Conservation (phyloP, 78 protist genomes). For the Tieghemostelium lacteum region DNA sequence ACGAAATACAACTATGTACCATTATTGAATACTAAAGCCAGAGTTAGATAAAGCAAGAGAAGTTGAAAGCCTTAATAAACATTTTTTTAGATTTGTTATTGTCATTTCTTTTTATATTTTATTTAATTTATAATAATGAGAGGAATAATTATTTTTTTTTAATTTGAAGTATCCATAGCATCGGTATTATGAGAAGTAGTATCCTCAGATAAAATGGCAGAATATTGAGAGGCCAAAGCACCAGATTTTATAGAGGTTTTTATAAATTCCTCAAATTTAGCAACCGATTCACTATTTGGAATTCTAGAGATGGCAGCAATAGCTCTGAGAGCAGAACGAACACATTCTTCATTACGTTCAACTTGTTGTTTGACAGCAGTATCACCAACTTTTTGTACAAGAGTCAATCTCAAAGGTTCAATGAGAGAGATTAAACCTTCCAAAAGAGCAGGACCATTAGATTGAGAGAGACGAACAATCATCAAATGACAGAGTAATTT, state of each 20-base stretch:
- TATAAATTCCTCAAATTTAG: slow-evolving; percentile 83
- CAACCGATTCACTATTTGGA: slow-evolving; percentile 73
- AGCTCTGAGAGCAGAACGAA: slow-evolving; percentile 85
- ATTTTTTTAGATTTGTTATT: no score
- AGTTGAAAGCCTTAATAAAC: no score
- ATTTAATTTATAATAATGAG: no score
- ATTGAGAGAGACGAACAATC: slow-evolving; percentile 58
- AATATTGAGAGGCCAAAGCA: slow-evolving; percentile 18
- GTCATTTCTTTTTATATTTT: no score
- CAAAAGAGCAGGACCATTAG: slow-evolving; percentile 73
- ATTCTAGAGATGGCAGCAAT: slow-evolving; percentile 78
- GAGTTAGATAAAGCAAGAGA: no score
- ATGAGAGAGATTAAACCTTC: slow-evolving; percentile 73
- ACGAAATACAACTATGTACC: no score
- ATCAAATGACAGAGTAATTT: slow-evolving; percentile 87
- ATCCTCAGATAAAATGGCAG: slow-evolving; percentile 14
- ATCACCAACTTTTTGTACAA: slow-evolving; percentile 68
- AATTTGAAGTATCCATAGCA: no score
- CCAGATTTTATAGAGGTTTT: slow-evolving; percentile 36
- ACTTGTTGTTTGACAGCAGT: slow-evolving; percentile 90
- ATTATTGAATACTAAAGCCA: no score
- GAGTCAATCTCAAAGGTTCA: slow-evolving; percentile 74
- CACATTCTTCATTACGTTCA: slow-evolving; percentile 90
- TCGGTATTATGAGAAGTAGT: no score
- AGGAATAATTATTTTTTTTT: no score